These are phyloP conservation scores for Cadophora sp. DNA, from an alignment of 2,329 filamentous ascomycete species.

Conservation along the genomic window DNA sequence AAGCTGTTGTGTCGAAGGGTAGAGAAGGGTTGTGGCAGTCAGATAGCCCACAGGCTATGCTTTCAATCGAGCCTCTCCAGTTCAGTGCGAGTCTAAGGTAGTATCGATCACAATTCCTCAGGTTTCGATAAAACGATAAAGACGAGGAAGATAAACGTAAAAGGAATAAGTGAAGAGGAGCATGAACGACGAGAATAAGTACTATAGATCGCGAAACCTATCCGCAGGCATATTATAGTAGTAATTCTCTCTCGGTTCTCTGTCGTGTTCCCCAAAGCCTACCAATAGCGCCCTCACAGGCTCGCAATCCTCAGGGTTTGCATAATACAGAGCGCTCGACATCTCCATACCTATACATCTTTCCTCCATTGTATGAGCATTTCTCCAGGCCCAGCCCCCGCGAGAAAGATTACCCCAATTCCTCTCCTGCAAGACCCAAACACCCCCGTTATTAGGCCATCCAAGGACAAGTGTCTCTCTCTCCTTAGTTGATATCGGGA, in stretches of 20 bases:
- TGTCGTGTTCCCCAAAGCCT: conserved; percentile 26
- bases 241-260: not conserved
- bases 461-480: conserved; percentile 9
- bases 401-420: not conserved
- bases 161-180: no score
- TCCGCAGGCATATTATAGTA: not conserved
- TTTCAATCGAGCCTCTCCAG: no score
- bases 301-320: conserved; percentile 29
- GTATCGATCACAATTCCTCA: no score
- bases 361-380: no score
- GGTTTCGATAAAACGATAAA: no score
- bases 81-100: no score
- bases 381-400: not conserved
- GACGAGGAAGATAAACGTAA: no score
- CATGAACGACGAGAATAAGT: not conserved
- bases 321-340: conserved; percentile 22
- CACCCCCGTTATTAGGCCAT: conserved; percentile 10
- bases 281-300: conserved; percentile 22
- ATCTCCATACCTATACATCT: conserved; percentile 26
- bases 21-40: no score
- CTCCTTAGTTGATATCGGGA: not conserved
- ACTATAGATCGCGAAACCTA: not conserved
- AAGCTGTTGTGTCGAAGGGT: no score
- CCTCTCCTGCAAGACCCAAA: conserved; percentile 9
- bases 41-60: no score